These are phyloP conservation scores for Sugiyamaella valdiviana DNA, from an alignment of 805 yeast genomes.

Conservation along the genomic window DNA sequence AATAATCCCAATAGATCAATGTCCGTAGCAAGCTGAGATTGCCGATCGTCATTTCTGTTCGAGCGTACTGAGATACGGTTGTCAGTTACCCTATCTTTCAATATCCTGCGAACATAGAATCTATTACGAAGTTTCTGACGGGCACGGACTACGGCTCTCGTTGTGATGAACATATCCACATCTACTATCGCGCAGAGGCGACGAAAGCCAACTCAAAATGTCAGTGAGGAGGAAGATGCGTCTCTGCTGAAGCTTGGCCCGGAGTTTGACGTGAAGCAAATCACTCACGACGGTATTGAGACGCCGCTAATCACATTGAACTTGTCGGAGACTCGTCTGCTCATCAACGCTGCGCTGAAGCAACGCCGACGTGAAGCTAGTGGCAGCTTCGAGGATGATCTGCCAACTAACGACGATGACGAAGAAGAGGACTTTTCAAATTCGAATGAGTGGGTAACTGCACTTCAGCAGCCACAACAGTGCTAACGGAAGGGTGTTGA, in stretches of 20 bases:
- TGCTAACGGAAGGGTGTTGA: slow-evolving; percentile 50
- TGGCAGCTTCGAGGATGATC: slow-evolving; percentile 29
- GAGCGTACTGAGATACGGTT: no score
- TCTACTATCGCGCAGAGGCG: slow-evolving; percentile 82
- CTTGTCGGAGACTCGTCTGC: slow-evolving; percentile 80
- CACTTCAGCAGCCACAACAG: not conserved
- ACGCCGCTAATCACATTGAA: slow-evolving; percentile 78
- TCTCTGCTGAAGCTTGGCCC: slow-evolving; percentile 83
- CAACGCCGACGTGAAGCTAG: slow-evolving; percentile 53
- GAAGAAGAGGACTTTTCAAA: slow-evolving; percentile 33
- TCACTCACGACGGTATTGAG: slow-evolving; percentile 72
- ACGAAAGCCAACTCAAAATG: slow-evolving; percentile 55
- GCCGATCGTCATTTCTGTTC: no score
- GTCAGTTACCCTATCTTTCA: no score
- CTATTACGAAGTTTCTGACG: no score
- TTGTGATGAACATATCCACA: slow-evolving; percentile 90
- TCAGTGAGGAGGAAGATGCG: slow-evolving; percentile 90
- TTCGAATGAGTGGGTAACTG: slow-evolving; percentile 30
- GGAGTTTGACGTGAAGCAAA: slow-evolving; percentile 77
- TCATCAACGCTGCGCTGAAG: slow-evolving; percentile 83
- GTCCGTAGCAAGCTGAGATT: no score
- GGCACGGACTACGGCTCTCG: no score
- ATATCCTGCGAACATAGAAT: no score
- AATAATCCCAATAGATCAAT: no score
- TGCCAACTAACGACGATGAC: slow-evolving; percentile 32